Conservation (phyloP, 306 rosid genomes). For the Ormosia semicastrata region DNA sequence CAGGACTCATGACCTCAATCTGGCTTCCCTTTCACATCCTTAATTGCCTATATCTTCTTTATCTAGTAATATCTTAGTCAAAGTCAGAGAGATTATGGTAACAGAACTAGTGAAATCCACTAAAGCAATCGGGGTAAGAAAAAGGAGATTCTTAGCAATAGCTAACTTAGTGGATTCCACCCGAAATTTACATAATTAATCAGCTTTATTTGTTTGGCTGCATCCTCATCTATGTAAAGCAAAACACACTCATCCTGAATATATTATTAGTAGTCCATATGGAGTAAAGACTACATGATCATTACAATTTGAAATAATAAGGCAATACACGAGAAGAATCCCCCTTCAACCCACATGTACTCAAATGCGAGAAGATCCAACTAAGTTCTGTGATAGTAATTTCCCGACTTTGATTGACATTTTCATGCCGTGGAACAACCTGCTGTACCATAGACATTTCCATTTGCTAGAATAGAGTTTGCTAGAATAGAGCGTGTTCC, state of each 20-base stretch:
- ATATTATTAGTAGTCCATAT: not conserved
- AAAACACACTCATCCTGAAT: not conserved
- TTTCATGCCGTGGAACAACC: too few species aligned
- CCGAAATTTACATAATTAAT: not conserved
- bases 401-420: too few species aligned
- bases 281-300: not conserved
- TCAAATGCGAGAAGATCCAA: too few species aligned
- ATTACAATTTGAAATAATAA: not conserved
- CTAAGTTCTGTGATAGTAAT: too few species aligned
- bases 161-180: slow-evolving; percentile 6
- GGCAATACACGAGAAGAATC: not conserved
- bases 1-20: not conserved
- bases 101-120: not conserved
- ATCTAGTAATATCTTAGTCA: not conserved
- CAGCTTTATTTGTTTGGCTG: not conserved
- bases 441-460: too few species aligned
- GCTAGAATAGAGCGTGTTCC: too few species aligned
- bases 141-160: not conserved
- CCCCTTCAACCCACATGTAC: not conserved
- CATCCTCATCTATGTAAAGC: not conserved
- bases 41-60: not conserved
- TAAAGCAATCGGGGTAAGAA: not conserved
- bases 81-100: not conserved
- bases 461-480: too few species aligned
- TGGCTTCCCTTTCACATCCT: not conserved